Evolutionary conservation across 2,329 filamentous ascomycete species (phyloP).

Genomic region (Cryphonectria radicalis): DNA sequence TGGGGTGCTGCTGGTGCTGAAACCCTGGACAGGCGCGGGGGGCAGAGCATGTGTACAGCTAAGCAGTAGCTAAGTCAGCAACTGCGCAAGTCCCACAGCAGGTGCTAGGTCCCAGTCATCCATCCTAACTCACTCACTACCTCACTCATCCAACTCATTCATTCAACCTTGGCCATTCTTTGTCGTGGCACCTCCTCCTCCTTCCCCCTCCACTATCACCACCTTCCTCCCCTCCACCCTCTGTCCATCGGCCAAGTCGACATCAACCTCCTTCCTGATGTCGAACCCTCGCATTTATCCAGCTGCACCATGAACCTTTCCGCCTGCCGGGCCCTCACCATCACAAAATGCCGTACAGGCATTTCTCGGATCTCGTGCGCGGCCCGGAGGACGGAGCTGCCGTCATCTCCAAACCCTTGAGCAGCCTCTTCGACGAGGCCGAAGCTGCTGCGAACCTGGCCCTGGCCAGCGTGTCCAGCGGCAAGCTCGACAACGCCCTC

Average conservation of each 20-base stretch:
- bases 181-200: not conserved
- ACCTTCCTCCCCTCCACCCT: not conserved
- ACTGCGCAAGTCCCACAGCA: not conserved
- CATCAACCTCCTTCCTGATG: not conserved
- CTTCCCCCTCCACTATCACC: not conserved
- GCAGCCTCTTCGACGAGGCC: slow-evolving; percentile 56
- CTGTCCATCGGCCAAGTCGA: not conserved
- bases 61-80: not conserved
- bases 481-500: slow-evolving; percentile 74
- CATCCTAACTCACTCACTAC: not conserved
- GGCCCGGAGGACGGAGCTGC: slow-evolving; percentile 34
- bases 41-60: not conserved
- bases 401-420: slow-evolving; percentile 54
- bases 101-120: not conserved
- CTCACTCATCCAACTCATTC: not conserved
- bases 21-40: not conserved
- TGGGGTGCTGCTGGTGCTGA: not conserved
- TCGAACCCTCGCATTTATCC: not conserved
- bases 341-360: slow-evolving; percentile 15
- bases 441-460: slow-evolving; percentile 62
- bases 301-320: slow-evolving; percentile 11
- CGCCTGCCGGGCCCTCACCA: slow-evolving; percentile 2
- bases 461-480: slow-evolving; percentile 64
- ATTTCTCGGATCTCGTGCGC: slow-evolving; percentile 15
- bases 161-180: not conserved